These are phyloP conservation scores for Rhodotorula taiwanensis DNA, from an alignment of 768 basidiomycete species.

Conservation along the genomic window DNA sequence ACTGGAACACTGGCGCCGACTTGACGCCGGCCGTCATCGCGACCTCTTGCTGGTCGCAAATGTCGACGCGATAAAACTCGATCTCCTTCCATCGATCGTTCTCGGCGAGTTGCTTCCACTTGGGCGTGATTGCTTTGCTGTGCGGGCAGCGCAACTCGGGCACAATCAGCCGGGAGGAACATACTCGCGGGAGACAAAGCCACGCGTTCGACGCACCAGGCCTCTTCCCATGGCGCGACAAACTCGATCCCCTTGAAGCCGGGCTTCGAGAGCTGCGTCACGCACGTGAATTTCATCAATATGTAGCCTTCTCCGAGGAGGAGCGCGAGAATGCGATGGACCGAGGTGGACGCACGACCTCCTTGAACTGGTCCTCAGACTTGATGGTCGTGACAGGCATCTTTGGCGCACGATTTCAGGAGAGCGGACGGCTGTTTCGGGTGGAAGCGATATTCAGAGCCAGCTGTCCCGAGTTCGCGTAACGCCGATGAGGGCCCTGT, in stretches of 20 bases:
- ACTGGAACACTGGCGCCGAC: constrained; percentile 23
- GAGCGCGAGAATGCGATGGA: not conserved
- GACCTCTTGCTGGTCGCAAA: constrained; percentile 35
- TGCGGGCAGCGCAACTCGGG: too few relatives aligned
- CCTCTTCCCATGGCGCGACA: constrained; percentile 32
- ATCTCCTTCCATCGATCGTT: constrained; percentile 5
- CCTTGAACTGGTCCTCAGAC: constrained; percentile 20
- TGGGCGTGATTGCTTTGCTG: constrained; percentile 30
- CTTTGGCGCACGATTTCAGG: not conserved
- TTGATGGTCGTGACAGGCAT: constrained; percentile 30
- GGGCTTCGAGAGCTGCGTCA: constrained; percentile 11
- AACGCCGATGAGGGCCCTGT: too few relatives aligned
- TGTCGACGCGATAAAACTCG: constrained; percentile 31
- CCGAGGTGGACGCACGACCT: constrained; percentile 10
- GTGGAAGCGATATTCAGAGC: too few relatives aligned
- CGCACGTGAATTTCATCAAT: too few relatives aligned
- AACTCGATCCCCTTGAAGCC: constrained; percentile 19
- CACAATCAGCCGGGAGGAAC: too few relatives aligned
- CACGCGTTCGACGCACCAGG: constrained; percentile 24
- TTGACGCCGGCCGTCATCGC: constrained; percentile 25
- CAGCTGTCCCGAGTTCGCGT: too few relatives aligned
- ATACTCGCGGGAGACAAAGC: too few relatives aligned
- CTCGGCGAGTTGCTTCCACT: constrained; percentile 12
- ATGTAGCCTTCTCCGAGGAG: not conserved
- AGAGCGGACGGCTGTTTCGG: too few relatives aligned